Base-by-base conservation (phyloP, 1,284 basidiomycete genomes). In the Cystobasidiaceae sp. region DNA sequence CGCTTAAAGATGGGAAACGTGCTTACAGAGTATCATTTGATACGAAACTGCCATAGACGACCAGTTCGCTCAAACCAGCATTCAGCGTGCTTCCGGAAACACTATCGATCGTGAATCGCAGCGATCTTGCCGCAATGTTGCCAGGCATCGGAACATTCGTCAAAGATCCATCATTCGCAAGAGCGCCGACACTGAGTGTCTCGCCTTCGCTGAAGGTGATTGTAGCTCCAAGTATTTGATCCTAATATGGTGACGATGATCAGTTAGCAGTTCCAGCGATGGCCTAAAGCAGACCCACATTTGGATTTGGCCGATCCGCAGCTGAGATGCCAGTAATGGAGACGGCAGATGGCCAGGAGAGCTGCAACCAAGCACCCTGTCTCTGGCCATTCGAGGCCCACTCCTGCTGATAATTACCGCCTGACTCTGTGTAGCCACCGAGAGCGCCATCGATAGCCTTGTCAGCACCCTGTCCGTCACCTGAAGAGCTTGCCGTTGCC, bases 31-130 rank as follows among this genome's bases (percentile, higher is more conserved):
- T 25, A 11, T 32, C 11, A 17, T 30, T 52, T 25, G 28, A 32
- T 4, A 37, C 23, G 27, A 21, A 8, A n/a, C 41, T 37, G 33
- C 50, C 50, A 34, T 62, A 67, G n/a, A 63, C 70, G 11, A 39
- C 59, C 23, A 72, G 45, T 55, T 72, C 71, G 30, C 67, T 46
- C 9, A 72, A 60, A 30, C 71, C 71, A 54, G 67, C 67, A 30
- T 55, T 58, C 4, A 13, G 13, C 2, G 58, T 68, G 1, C 49
- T 19, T 0, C 8, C 3, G 25, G 45, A 17, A 28, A 66, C 68
- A 19, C 52, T 44, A 17, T 51, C 59, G 27, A 72, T 65, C 1
- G 56, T 62, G 50, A 71, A 55, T 6, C 51, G 34, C 19, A 72
- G 43, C 25, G 69, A 69, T 9, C 54, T 57, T 11, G 57, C 67